Percentiles rank a stretch among this genome's conserved stretches.
Conservation (phyloP, 805 yeast species). For the Cyberlindnera maclurae region DNA sequence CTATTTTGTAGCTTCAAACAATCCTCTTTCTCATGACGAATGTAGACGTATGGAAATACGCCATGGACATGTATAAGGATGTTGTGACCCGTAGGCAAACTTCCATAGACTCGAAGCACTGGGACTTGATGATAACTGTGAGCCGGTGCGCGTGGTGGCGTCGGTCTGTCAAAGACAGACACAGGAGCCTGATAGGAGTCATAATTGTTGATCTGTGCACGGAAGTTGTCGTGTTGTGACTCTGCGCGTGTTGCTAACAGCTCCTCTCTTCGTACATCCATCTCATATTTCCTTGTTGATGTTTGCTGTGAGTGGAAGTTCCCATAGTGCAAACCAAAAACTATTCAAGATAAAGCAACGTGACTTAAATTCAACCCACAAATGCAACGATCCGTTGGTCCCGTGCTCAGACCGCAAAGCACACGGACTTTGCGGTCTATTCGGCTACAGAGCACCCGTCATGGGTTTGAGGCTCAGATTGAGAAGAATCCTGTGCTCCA, state of each 20-base stretch:
- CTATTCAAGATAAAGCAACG: background rate
- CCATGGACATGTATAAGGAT: slow-evolving; percentile 74
- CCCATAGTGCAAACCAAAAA: background rate
- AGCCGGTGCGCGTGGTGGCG: slow-evolving; percentile 18
- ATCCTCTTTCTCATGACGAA: slow-evolving; percentile 48
- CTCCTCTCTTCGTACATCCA: slow-evolving; percentile 6
- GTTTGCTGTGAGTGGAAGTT: background rate
- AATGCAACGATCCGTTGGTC: no score
- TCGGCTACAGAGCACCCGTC: no score
- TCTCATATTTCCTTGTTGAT: slow-evolving; percentile 1
- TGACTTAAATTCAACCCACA: no score
- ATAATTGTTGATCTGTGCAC: slow-evolving; percentile 52
- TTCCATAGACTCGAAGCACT: slow-evolving; percentile 70
- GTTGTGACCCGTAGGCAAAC: slow-evolving; percentile 51
- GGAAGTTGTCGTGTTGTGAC: slow-evolving; percentile 7
- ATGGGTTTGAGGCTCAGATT: slow-evolving; percentile 2
- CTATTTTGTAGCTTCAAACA: slow-evolving; percentile 33
- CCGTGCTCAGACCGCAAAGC: no score
- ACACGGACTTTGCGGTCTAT: no score
- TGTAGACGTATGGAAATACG: slow-evolving; percentile 71
- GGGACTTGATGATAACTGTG: slow-evolving; percentile 50
- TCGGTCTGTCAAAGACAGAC: slow-evolving; percentile 39
- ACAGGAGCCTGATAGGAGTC: slow-evolving; percentile 64
- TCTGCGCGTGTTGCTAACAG: slow-evolving; percentile 9
- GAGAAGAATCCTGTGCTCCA: slow-evolving; percentile 6